Percentiles rank a stretch among this genome's conserved stretches.
These are phyloP conservation scores for Phalaenopsis equestris DNA, from an alignment of 106 monocot genomes.

Conservation along the genomic window DNA sequence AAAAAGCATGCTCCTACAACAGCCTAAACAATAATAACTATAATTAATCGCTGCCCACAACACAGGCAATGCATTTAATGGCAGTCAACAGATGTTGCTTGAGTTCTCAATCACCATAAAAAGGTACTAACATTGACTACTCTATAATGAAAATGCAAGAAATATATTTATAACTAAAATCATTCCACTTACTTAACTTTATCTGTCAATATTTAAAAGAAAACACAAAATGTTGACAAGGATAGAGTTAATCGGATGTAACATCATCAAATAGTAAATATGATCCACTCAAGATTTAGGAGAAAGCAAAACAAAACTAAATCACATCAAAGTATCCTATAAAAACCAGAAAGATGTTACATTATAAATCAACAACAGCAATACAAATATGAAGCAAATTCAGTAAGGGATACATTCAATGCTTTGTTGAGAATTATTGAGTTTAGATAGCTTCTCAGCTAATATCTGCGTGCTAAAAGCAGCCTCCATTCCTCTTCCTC, in stretches of 20 bases:
- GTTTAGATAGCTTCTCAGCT: slow-evolving; percentile 11
- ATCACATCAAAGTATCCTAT: background rate
- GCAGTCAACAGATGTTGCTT: background rate
- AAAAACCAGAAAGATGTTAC: background rate
- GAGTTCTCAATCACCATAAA: background rate
- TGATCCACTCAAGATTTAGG: background rate
- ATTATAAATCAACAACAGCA: slow-evolving; percentile 4
- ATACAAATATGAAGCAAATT: slow-evolving; percentile 4
- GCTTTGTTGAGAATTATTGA: slow-evolving; percentile 10
- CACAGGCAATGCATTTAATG: background rate
- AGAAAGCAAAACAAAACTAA: background rate
- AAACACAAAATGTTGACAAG: background rate
- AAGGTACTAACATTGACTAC: background rate
- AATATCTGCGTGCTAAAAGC: slow-evolving; percentile 9
- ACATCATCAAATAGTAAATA: background rate
- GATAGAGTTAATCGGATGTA: background rate
- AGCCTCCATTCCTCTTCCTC: background rate
- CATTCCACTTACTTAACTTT: background rate
- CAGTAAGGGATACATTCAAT: slow-evolving; percentile 7
- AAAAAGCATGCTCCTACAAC: background rate
- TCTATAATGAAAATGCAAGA: background rate
- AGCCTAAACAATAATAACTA: background rate
- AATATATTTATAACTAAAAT: background rate
- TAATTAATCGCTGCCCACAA: background rate
- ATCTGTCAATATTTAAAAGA: background rate